Percentiles rank a stretch among this genome's conserved stretches.
Conservation (phyloP, 306 rosid species). For the Ochetophila trinervis region DNA sequence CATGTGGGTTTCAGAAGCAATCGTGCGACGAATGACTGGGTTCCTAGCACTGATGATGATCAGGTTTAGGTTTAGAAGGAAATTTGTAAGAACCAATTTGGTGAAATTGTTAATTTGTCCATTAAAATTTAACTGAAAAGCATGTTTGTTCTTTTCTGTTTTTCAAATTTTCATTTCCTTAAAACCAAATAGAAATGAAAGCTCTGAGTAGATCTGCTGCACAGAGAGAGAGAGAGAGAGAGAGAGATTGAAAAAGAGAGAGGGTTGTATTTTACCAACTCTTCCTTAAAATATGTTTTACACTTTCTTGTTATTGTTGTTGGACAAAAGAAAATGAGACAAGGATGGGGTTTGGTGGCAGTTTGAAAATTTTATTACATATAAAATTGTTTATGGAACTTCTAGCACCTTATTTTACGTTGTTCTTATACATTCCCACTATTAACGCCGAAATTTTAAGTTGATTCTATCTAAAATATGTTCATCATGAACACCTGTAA, state of each 20-base stretch:
- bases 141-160: neutral
- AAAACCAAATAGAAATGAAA: conserved; percentile 54
- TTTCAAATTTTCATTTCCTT: conserved; percentile 33
- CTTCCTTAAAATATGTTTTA: neutral
- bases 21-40: conserved; percentile 87
- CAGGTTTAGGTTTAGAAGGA: conserved; percentile 29
- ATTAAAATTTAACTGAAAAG: neutral
- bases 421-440: conserved; percentile 8
- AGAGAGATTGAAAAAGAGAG: neutral
- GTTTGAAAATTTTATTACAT: neutral
- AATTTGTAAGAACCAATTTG: neutral
- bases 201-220: conserved; percentile 26
- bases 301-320: neutral
- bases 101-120: neutral
- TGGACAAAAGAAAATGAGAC: neutral
- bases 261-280: neutral
- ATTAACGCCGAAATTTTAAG: neutral
- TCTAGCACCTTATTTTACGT: neutral
- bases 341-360: neutral
- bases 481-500: no score
- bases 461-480: no score
- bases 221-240: no score
- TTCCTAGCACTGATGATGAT: conserved; percentile 41
- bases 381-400: neutral
- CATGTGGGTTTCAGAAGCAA: conserved; percentile 51